phyloP scores from a whole-genome alignment of 257 asterid genomes.

The Penstemon eatonii region DNA sequence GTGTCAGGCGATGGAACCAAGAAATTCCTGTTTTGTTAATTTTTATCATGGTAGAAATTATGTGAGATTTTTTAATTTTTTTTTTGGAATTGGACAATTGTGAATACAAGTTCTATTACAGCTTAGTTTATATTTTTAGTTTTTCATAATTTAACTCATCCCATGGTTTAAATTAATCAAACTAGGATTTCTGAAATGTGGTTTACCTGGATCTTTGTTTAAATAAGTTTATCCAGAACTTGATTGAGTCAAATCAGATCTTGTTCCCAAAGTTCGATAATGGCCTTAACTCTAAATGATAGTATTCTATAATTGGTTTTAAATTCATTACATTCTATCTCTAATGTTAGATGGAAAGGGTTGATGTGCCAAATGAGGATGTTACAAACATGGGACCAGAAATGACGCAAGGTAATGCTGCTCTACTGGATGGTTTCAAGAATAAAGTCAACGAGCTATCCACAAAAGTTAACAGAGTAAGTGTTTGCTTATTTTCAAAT shows the following conservation, averaged over 20 bases:
- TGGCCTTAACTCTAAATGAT: background rate
- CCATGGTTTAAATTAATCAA: no score
- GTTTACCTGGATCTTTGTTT: background rate
- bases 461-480: conserved; percentile 56
- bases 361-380: conserved; percentile 29
- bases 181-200: no score
- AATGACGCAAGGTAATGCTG: conserved; percentile 36
- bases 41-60: background rate
- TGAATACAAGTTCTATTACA: no score
- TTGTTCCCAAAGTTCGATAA: no score
- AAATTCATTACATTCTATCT: conserved; percentile 8
- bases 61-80: no score
- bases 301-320: conserved; percentile 8
- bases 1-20: no score
- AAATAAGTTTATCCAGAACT: background rate
- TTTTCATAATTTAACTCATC: no score
- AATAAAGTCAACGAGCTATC: conserved; percentile 56
- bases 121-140: no score
- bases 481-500: conserved; percentile 20
- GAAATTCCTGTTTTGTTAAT: no score
- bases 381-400: conserved; percentile 25
- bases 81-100: no score
- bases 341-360: conserved; percentile 40
- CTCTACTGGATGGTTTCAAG: conserved; percentile 46
- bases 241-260: no score